Percentiles rank a stretch among this genome's conserved stretches.
These are phyloP conservation scores for Nannizziopsis arthrosporioides DNA, from an alignment of 2,329 filamentous ascomycete genomes.

Conservation along the genomic window DNA sequence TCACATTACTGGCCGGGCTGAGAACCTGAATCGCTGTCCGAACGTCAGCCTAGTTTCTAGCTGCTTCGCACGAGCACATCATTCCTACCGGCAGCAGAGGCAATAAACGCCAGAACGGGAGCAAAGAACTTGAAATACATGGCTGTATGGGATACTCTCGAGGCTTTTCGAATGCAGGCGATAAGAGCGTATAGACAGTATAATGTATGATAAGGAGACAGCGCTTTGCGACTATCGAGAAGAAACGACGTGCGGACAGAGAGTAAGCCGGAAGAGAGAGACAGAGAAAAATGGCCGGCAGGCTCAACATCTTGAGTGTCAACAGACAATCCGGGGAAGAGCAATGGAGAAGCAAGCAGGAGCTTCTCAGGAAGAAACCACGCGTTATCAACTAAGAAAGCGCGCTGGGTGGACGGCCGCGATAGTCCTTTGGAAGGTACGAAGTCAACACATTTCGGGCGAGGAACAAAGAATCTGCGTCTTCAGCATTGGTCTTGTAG, in stretches of 20 bases:
- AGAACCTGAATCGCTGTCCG: constrained; percentile 8
- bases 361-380: too few relatives aligned
- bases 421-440: too few relatives aligned
- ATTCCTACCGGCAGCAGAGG: constrained; percentile 6
- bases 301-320: too few relatives aligned
- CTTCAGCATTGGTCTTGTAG: too few relatives aligned
- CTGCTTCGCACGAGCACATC: too few relatives aligned
- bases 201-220: constrained; percentile 2
- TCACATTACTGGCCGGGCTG: constrained; percentile 16
- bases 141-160: background rate
- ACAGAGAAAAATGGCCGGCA: background rate
- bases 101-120: constrained; percentile 5
- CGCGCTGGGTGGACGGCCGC: too few relatives aligned
- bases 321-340: too few relatives aligned
- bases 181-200: constrained; percentile 1
- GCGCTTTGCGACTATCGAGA: background rate
- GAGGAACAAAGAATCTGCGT: too few relatives aligned
- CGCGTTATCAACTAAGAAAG: too few relatives aligned
- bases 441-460: too few relatives aligned
- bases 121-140: constrained; percentile 6
- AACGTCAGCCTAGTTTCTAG: background rate
- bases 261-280: background rate
- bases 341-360: too few relatives aligned
- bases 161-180: background rate
- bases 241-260: background rate